These are phyloP conservation scores for Geotrichum histeridarum DNA, from an alignment of 1,139 yeast species.

Conservation along the genomic window DNA sequence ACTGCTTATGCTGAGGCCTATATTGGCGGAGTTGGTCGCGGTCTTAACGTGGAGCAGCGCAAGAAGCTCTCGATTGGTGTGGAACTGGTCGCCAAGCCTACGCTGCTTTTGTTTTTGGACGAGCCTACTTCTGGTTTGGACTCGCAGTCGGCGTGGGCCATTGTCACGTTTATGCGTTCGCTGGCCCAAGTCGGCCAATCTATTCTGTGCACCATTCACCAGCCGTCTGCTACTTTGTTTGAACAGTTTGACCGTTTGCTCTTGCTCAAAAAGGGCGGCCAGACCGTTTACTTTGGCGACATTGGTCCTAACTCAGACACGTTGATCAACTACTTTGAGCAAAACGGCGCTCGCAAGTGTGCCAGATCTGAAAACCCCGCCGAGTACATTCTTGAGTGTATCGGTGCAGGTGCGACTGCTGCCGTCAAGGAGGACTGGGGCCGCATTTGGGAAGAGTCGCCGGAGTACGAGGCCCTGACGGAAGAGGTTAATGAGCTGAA, in stretches of 20 bases:
- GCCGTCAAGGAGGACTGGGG: conserved; percentile 56
- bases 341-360: conserved; percentile 58
- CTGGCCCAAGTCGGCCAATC: conserved; percentile 75
- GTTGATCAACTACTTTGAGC: conserved; percentile 60
- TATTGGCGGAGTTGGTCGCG: conserved; percentile 61
- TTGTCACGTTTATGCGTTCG: conserved; percentile 46
- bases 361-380: conserved; percentile 68
- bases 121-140: conserved; percentile 90
- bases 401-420: conserved; percentile 72
- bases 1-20: conserved; percentile 54
- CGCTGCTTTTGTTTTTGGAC: conserved; percentile 69
- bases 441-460: conserved; percentile 57
- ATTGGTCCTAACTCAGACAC: conserved; percentile 57
- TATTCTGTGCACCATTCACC: conserved; percentile 71
- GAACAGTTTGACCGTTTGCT: conserved; percentile 69
- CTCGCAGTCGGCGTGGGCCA: conserved; percentile 82
- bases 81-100: conserved; percentile 80
- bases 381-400: conserved; percentile 70
- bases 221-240: conserved; percentile 68
- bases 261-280: conserved; percentile 65
- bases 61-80: conserved; percentile 82
- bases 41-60: conserved; percentile 74
- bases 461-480: conserved; percentile 44
- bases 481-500: conserved; percentile 39
- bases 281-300: conserved; percentile 73